phyloP scores from a whole-genome alignment of 2,329 filamentous ascomycete species.

The Trichoderma simmonsii region DNA sequence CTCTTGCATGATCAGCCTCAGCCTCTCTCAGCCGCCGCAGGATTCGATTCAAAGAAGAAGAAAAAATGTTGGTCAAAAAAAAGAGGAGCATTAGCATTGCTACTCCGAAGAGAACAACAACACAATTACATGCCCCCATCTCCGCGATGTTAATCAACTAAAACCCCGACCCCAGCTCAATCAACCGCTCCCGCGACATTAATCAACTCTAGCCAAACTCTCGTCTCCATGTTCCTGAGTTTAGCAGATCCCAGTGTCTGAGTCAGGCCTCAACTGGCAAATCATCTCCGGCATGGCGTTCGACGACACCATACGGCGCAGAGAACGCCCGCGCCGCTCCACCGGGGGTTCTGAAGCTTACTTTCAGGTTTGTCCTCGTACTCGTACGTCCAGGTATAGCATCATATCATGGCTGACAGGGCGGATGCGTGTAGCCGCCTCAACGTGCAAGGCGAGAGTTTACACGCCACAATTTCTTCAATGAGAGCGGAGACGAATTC shows the following conservation, averaged over 20 bases:
- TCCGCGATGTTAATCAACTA: neutral
- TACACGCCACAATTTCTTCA: neutral
- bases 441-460: neutral
- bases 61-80: neutral
- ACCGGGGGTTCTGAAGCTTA: neutral
- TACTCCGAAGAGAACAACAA: neutral
- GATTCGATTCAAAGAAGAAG: neutral
- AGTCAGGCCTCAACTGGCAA: neutral
- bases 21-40: neutral
- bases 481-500: neutral
- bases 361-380: neutral
- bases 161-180: neutral
- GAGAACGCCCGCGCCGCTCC: conserved; percentile 9
- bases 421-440: neutral
- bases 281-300: neutral
- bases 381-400: neutral
- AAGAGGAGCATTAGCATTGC: neutral
- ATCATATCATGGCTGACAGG: neutral
- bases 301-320: conserved; percentile 2
- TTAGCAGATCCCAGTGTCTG: neutral
- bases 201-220: neutral
- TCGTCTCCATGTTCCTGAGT: conserved; percentile 1
- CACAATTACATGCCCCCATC: neutral
- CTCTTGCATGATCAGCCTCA: neutral
- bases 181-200: neutral